Percentiles rank a stretch among this genome's conserved stretches.
Conservation (phyloP, 2,329 filamentous ascomycete species). For the Knufia fluminis region DNA sequence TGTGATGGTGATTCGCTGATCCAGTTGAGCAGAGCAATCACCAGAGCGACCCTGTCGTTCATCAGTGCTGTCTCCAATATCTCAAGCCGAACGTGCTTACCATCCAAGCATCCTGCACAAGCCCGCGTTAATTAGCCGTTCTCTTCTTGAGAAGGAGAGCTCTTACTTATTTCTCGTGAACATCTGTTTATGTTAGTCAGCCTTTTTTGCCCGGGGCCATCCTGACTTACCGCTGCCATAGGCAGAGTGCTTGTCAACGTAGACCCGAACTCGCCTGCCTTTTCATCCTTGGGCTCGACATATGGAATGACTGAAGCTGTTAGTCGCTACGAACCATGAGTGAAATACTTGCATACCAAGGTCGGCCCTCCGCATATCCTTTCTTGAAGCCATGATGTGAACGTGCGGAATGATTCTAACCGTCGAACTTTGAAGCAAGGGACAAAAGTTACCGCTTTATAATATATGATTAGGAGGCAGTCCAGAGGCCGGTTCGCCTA, state of each 20-base stretch:
- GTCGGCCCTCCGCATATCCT: constrained; percentile 67
- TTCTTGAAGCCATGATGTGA: constrained; percentile 57
- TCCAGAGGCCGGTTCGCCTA: too few species aligned
- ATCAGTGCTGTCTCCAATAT: background rate
- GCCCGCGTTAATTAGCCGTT: constrained; percentile 17
- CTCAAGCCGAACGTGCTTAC: constrained; percentile 29
- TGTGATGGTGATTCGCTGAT: constrained; percentile 40
- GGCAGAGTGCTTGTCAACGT: constrained; percentile 70
- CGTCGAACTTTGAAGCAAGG: too few species aligned
- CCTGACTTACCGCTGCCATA: constrained; percentile 66
- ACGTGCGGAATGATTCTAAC: too few species aligned
- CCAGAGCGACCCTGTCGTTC: constrained; percentile 35
- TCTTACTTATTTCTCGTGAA: constrained; percentile 81
- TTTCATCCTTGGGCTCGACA: constrained; percentile 62
- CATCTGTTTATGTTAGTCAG: constrained; percentile 46
- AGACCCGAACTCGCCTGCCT: constrained; percentile 57
- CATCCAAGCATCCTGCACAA: constrained; percentile 52
- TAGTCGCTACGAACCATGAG: constrained; percentile 1
- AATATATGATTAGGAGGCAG: too few species aligned
- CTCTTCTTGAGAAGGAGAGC: background rate
- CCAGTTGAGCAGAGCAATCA: constrained; percentile 41
- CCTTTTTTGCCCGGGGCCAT: constrained; percentile 5
- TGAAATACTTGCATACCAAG: constrained; percentile 48
- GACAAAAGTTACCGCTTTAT: too few species aligned
- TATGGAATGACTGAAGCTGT: constrained; percentile 71